phyloP scores from a whole-genome alignment of 2,329 filamentous ascomycete species.

The Phialophora tarda region DNA sequence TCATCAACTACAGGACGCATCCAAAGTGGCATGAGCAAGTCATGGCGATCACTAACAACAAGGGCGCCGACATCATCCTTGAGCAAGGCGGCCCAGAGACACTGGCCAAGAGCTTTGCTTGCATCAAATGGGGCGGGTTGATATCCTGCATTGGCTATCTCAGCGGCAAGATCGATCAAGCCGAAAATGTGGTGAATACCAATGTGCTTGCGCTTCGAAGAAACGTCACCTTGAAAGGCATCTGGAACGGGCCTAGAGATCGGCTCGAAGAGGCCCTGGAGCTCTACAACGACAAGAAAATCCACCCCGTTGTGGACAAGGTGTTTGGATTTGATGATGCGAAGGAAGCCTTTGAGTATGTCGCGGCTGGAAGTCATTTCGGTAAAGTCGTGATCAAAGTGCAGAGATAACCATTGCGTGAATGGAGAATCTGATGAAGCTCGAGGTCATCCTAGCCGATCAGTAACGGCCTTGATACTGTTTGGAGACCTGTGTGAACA shows the following conservation, averaged over 20 bases:
- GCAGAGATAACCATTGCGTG: neutral
- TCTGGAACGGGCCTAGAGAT: constrained; percentile 67
- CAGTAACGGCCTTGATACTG: neutral
- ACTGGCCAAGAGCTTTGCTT: constrained; percentile 53
- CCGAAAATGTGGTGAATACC: constrained; percentile 60
- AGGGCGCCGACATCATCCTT: constrained; percentile 52
- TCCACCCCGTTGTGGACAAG: constrained; percentile 49
- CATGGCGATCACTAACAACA: constrained; percentile 50
- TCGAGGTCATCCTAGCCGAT: neutral
- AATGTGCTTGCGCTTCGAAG: constrained; percentile 62
- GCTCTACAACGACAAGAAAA: constrained; percentile 45
- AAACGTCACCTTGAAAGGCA: constrained; percentile 62
- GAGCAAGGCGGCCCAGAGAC: constrained; percentile 52
- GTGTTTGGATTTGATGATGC: constrained; percentile 49
- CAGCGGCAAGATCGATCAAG: constrained; percentile 35
- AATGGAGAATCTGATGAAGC: neutral
- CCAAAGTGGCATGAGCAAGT: constrained; percentile 56
- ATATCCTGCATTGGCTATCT: constrained; percentile 42
- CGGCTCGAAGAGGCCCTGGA: constrained; percentile 50
- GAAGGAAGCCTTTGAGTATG: constrained; percentile 50
- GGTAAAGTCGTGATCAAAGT: constrained; percentile 48
- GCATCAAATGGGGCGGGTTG: constrained; percentile 53
- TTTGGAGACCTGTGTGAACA: neutral
- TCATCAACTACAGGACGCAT: constrained; percentile 57
- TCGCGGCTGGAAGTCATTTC: constrained; percentile 52